Conservation (phyloP, 306 rosid genomes). For the Cicer cuneatum region DNA sequence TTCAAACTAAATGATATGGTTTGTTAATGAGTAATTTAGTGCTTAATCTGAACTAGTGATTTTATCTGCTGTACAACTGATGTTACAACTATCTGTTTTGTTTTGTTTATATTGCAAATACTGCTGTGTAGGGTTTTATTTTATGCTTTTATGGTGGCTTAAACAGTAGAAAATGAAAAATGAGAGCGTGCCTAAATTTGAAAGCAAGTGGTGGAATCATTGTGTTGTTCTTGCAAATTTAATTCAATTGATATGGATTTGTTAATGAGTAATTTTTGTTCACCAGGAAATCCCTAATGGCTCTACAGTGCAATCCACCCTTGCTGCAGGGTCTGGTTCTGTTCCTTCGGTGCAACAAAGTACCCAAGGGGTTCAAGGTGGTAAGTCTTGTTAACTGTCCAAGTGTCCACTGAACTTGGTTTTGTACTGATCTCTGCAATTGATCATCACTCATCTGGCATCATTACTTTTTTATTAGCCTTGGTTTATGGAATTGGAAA, state of each 20-base stretch:
- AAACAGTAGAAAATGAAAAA: conserved; percentile 10
- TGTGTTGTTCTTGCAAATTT: conserved; percentile 6
- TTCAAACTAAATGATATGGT: conserved; percentile 9
- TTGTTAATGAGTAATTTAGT: conserved; percentile 6
- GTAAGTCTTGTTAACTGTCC: conserved; percentile 60
- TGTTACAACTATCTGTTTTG: not conserved
- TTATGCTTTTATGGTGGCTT: not conserved
- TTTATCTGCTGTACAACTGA: conserved; percentile 21
- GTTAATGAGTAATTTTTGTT: conserved; percentile 31
- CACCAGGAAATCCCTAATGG: conserved; percentile 55
- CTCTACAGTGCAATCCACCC: conserved; percentile 46
- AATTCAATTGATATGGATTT: conserved; percentile 20
- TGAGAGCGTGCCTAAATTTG: not conserved
- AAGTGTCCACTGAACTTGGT: conserved; percentile 6
- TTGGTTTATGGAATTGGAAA: conserved; percentile 22
- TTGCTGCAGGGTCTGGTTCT: conserved; percentile 45
- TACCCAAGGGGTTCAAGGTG: conserved; percentile 53
- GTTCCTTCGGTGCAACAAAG: conserved; percentile 47
- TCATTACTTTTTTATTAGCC: not conserved
- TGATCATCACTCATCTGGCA: conserved; percentile 6
- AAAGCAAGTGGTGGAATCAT: conserved; percentile 7
- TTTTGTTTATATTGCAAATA: not conserved
- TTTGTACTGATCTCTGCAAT: not conserved
- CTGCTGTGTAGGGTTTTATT: conserved; percentile 19
- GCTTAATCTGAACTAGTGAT: not conserved